Evolutionary conservation across 2,329 filamentous ascomycete genomes (phyloP), one percentile per base, ranked within the genome.

Genomic region (Monilinia vaccinii-corymbosi): DNA sequence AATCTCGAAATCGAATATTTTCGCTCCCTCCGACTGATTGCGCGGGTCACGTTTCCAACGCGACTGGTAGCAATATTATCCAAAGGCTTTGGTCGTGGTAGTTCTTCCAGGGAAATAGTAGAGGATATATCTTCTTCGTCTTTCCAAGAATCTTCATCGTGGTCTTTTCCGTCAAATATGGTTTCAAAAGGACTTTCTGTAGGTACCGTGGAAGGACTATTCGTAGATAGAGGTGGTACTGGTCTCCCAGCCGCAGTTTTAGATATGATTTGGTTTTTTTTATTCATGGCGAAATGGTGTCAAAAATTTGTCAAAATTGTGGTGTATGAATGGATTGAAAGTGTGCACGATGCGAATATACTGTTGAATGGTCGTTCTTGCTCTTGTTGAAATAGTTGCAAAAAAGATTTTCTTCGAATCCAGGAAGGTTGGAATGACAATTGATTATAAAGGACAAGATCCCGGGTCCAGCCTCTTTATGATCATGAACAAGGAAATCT

Each of bases 1-100:
- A 73, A 67, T 60, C 73, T 75, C 34, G 72, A 68, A 3, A 72
- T 68, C 7, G 71, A 72, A 48, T 68, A 67, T 57, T 63, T 65
- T 61, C 65, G 67, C 16, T 67, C 63, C 32, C 63, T 68, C 38
- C 65, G 58, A 32, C 62, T 66, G 31, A 38, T 61, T 18, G 49
- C 56, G 10, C 66, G 63, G 58, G 44, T 61, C 25, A 58, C 25
- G 32, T 62, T 31, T 40, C 62, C 64, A 32, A 60, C 47, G 25
- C 32, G 59, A 16, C 61, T 40, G 48, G 62, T 66, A 40, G 56
- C 32, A 11, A 55, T 61, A 40, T 45, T 61, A 25, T 32, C 56
- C 38, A 32, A 18, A 46, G 60, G 57, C 57, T 60, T 66, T 21
- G 69, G 65, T 62, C 62, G 46, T 36, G 44, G 42, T 32, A 52